phyloP scores from a whole-genome alignment of 73 alveolate genomes.

The Effrenium voratum region DNA sequence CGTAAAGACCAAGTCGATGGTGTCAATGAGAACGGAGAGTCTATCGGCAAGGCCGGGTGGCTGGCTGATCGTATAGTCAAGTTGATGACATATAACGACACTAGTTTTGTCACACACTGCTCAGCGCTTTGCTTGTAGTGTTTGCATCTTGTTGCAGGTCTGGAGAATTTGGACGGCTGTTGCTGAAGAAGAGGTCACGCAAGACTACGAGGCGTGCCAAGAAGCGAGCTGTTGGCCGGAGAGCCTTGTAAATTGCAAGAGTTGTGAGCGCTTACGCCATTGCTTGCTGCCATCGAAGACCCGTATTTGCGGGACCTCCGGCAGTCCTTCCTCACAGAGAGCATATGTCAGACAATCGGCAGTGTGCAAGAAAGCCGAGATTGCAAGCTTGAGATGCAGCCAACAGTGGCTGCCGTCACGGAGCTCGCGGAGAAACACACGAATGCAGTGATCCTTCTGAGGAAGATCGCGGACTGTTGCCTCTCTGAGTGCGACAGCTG shows the following conservation, averaged over 20 bases:
- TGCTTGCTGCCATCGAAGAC: too few relatives aligned
- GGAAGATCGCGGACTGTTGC: too few relatives aligned
- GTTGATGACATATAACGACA: background rate
- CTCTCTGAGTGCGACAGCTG: too few relatives aligned
- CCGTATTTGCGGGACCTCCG: background rate
- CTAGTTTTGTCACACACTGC: background rate
- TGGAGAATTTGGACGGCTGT: background rate
- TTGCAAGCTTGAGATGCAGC: too few relatives aligned
- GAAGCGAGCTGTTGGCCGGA: background rate
- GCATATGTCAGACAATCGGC: too few relatives aligned
- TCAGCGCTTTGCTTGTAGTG: background rate
- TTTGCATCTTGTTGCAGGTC: background rate
- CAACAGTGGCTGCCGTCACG: too few relatives aligned
- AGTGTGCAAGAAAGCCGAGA: too few relatives aligned
- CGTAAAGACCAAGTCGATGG: slow-evolving; percentile 9
- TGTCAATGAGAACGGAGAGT: background rate
- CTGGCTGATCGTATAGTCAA: background rate
- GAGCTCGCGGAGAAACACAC: too few relatives aligned
- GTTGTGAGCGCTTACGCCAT: background rate
- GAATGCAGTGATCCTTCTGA: too few relatives aligned
- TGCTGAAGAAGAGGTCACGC: background rate
- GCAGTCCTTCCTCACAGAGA: too few relatives aligned
- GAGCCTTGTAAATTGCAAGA: background rate
- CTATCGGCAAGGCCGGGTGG: background rate
- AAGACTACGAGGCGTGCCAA: background rate